Evolutionary conservation across 176 grass and related monocot genomes (phyloP), one percentile per base, ranked within the genome.

Genomic region (Metroxylon sagu): DNA sequence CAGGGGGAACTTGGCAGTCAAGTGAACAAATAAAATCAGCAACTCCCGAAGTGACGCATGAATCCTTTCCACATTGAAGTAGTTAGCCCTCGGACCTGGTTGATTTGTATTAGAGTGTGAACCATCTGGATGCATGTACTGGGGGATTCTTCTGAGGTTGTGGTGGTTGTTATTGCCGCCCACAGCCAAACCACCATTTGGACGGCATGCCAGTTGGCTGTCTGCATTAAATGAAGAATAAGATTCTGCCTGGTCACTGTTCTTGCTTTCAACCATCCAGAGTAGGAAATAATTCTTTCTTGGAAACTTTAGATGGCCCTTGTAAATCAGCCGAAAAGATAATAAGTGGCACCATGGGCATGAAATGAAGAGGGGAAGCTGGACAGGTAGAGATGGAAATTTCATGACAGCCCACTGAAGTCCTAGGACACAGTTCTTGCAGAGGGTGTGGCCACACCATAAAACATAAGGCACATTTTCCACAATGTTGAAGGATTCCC

Each of bases 311-410:
- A 69, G 6, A 6, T 69, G 14, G 30, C 66, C 66, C 54, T 39
- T 69, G 52, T 69, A 69, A 17, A 69, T 19, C 27, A 69, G 29
- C 19, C 66, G 66, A 14, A 57, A 21, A 17, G 66, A 69, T 30
- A 69, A 30, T 18, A 19, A 69, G 29, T 69, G 52, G 29, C 66
- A 68, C 53, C 66, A 69, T 16, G 66, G 66, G 53, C 66, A 69
- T 48, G 66, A 69, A 55, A 69, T 69, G 53, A 69, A 69, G 52
- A 69, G 66, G 3, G 66, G 66, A 48, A 69, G 53, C 43, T 69
- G 66, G 29, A 69, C 23, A 6, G 66, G 66, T 18, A 69, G 18
- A 69, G 52, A 25, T 57, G 66, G 66, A 56, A 69, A 69, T 21
- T 57, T 69, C 29, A 69, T 21, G 21, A 56, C 30, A 18, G 66